Conservation (phyloP, 2,329 filamentous ascomycete species). For the Fusarium pseudocircinatum region DNA sequence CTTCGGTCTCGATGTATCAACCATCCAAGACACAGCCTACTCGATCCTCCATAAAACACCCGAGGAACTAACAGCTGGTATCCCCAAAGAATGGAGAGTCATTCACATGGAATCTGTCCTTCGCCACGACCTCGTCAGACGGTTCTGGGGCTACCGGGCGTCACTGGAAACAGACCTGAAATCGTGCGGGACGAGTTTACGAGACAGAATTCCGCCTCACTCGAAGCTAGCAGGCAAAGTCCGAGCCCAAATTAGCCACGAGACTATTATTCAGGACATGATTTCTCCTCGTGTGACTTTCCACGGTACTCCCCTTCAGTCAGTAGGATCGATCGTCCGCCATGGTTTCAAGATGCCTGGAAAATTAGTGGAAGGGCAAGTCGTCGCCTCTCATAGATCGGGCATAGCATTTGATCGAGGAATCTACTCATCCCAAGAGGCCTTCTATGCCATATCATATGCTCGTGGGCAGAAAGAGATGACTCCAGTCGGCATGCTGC, state of each 20-base stretch:
- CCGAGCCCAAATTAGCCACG: conserved; percentile 8
- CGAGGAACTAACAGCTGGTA: conserved; percentile 5
- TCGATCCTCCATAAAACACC: conserved; percentile 15
- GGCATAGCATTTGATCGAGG: conserved; percentile 53
- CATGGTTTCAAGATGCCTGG: conserved; percentile 54
- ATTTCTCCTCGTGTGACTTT: conserved; percentile 50
- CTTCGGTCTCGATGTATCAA: conserved; percentile 27
- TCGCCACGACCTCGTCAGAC: conserved; percentile 44
- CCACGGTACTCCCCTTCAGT: conserved; percentile 51
- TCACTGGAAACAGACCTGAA: conserved; percentile 41
- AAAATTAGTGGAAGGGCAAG: conserved; percentile 28
- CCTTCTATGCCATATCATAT: conserved; percentile 52
- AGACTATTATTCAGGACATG: conserved; percentile 51
- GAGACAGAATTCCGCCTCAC: conserved; percentile 19
- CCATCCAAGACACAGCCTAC: conserved; percentile 30
- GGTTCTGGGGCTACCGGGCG: conserved; percentile 44
- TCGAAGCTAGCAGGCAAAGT: conserved; percentile 15
- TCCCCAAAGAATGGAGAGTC: conserved; percentile 39
- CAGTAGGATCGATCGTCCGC: conserved; percentile 54
- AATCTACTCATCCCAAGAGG: conserved; percentile 56
- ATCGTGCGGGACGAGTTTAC: neutral
- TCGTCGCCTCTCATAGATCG: conserved; percentile 26
- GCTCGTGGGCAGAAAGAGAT: conserved; percentile 41
- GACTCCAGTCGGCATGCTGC: conserved; percentile 46
- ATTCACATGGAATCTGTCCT: conserved; percentile 53